Evolutionary conservation across 805 yeast species (phyloP), one percentile per base, ranked within the genome.

Genomic region (Teunomyces cretensis): DNA sequence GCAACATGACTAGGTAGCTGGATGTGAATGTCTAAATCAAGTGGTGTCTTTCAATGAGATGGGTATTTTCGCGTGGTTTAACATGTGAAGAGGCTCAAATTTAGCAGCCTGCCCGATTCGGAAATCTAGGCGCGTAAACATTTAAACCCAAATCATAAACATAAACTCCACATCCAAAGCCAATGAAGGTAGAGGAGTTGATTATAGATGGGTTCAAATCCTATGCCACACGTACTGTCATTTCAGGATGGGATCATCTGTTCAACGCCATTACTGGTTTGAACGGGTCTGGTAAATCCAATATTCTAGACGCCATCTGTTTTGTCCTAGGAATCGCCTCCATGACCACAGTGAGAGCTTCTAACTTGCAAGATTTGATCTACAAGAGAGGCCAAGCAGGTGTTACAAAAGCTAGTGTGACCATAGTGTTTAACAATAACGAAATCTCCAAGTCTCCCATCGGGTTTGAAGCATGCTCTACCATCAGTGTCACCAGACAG

Each of bases 361-460:
- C 89, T 5, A 91, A 85, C 59, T 71, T 91, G 33, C 97, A 92
- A 60, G 99, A 94, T 64, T 78, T 94, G 61, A 94, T 94, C 41
- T 94, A 94, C 64, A 94, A 94, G 57, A 80, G 98, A 55, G 99
- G 99, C 9, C 99, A 94, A 63, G 98, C 99, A 0, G 98, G 98
- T 53, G 92, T 92, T 11, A 91, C 97, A 1, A 91, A 89, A 61
- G 99, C 99, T 1, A 84, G 94, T 58, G 99, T 94, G 1, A 91
- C 98, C 0, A 89, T 94, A 43, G 96, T 94, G 1, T 95, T 94
- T 62, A 96, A 92, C 65, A 95, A 94, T 58, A 57, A 78, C 9
- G 97, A 92, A 54, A 75, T 78, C 44, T 61, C 78, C 2, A 83
- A 80, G 50, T 81, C 92, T 0, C 99, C 99, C 0, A 84, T 89